These are phyloP conservation scores for Nemania bipapillata DNA, from an alignment of 2,329 filamentous ascomycete genomes.

Conservation along the genomic window DNA sequence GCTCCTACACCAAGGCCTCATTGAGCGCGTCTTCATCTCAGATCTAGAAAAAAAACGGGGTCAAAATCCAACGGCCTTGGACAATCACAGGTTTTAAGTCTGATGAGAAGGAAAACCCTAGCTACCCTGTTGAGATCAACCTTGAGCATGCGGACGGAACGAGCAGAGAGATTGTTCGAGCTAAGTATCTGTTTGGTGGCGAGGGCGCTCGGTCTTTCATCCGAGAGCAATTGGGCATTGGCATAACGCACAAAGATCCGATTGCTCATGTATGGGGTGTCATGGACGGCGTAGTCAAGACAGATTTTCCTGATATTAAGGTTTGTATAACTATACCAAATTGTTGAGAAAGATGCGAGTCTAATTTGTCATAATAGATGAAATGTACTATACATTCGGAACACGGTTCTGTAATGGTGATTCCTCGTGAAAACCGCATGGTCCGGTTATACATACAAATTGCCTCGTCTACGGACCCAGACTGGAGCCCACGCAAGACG, in stretches of 20 bases:
- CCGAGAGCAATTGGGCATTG: conserved; percentile 73
- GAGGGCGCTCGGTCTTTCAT: conserved; percentile 76
- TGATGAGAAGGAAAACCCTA: conserved; percentile 64
- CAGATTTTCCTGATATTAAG: conserved; percentile 81
- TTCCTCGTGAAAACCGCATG: conserved; percentile 71
- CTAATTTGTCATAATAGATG: conserved; percentile 67
- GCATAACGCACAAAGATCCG: conserved; percentile 76
- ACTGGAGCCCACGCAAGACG: conserved; percentile 71
- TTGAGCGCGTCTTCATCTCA: conserved; percentile 75
- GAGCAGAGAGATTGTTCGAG: conserved; percentile 71
- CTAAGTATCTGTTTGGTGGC: conserved; percentile 77
- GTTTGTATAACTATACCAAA: conserved; percentile 51
- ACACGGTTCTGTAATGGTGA: conserved; percentile 81
- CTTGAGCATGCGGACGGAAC: conserved; percentile 81
- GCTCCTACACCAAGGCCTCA: conserved; percentile 75
- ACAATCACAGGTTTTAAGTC: conserved; percentile 70
- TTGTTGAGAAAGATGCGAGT: not conserved
- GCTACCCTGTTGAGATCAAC: conserved; percentile 83
- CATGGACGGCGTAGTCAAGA: conserved; percentile 77
- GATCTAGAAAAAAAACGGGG: conserved; percentile 72
- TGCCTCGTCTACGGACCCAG: conserved; percentile 68
- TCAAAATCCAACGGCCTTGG: conserved; percentile 72
- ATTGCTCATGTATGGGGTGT: conserved; percentile 80
- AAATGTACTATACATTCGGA: conserved; percentile 81
- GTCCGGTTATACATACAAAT: conserved; percentile 77